A percentile compares a stretch with the other conserved stretches of the same genome.
Evolutionary conservation across 2,329 filamentous ascomycete species (phyloP).

Genomic region (Penicillium olsonii): DNA sequence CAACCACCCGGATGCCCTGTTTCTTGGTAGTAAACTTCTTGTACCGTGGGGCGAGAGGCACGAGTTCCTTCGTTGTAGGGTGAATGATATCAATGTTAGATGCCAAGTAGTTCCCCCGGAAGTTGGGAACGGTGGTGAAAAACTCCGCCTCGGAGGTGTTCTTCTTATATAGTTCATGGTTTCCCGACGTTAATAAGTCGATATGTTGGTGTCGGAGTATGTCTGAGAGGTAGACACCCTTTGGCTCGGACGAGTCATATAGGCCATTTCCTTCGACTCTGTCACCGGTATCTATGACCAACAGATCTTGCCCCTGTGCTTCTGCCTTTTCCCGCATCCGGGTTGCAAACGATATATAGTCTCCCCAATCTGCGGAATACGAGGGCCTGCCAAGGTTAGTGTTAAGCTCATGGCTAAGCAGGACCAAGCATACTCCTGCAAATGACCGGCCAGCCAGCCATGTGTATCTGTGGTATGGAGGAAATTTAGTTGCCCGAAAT

Average conservation of each 20-base stretch:
- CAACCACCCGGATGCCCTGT: conserved; percentile 77
- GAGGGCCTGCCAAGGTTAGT: conserved; percentile 62
- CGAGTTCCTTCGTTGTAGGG: conserved; percentile 66
- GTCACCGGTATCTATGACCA: conserved; percentile 96
- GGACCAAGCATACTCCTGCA: conserved; percentile 70
- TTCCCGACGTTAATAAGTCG: conserved; percentile 83
- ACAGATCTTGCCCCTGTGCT: conserved; percentile 73
- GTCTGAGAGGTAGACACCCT: conserved; percentile 84
- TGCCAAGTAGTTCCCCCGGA: conserved; percentile 76
- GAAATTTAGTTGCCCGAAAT: conserved; percentile 95
- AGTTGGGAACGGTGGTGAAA: conserved; percentile 78
- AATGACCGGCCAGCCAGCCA: conserved; percentile 91
- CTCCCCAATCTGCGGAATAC: conserved; percentile 95
- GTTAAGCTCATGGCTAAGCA: conserved; percentile 11
- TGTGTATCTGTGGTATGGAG: conserved; percentile 96
- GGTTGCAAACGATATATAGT: conserved; percentile 89
- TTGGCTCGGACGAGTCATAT: conserved; percentile 85
- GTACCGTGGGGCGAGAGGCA: conserved; percentile 78
- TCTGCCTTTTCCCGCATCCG: conserved; percentile 81
- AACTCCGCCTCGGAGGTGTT: conserved; percentile 79
- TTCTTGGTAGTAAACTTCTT: conserved; percentile 91
- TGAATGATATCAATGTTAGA: conserved; percentile 91
- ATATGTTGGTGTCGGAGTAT: conserved; percentile 81
- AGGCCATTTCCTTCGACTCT: conserved; percentile 91
- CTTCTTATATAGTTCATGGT: conserved; percentile 89